These are phyloP conservation scores for Phytophthora syringae DNA, from an alignment of 352 stramenopile species.

Conservation along the genomic window DNA sequence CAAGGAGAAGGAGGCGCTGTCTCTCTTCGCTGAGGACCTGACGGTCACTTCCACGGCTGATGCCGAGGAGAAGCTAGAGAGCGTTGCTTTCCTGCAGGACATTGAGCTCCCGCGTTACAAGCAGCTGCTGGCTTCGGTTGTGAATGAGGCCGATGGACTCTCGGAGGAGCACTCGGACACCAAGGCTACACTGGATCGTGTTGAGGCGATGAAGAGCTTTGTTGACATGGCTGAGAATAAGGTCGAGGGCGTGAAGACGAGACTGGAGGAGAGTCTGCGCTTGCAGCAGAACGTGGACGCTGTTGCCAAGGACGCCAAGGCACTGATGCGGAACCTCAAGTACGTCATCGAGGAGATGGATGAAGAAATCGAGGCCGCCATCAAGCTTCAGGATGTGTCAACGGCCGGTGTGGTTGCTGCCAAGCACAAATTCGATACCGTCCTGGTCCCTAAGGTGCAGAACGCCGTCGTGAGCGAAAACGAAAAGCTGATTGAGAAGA, in stretches of 20 bases:
- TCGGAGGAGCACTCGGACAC: slow-evolving; percentile 76
- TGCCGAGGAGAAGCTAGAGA: slow-evolving; percentile 85
- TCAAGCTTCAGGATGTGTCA: slow-evolving; percentile 74
- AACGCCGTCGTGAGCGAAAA: slow-evolving; percentile 74
- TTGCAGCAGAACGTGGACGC: slow-evolving; percentile 76
- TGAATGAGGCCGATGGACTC: slow-evolving; percentile 69
- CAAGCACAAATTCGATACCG: slow-evolving; percentile 72
- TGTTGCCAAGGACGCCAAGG: slow-evolving; percentile 88
- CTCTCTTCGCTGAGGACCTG: slow-evolving; percentile 70
- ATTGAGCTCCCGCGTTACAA: slow-evolving; percentile 88
- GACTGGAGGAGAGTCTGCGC: slow-evolving; percentile 59
- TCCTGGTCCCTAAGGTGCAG: slow-evolving; percentile 79
- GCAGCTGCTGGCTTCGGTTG: slow-evolving; percentile 69
- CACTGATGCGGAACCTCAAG: slow-evolving; percentile 88
- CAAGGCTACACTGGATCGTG: slow-evolving; percentile 67
- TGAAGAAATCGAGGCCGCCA: slow-evolving; percentile 82
- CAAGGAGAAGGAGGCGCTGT: slow-evolving; percentile 79
- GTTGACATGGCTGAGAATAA: slow-evolving; percentile 74
- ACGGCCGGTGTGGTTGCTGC: slow-evolving; percentile 70
- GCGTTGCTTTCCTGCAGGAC: slow-evolving; percentile 82
- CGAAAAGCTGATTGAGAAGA: slow-evolving; percentile 86
- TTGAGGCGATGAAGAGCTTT: slow-evolving; percentile 81
- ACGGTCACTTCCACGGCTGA: slow-evolving; percentile 63
- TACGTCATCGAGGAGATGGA: slow-evolving; percentile 91
- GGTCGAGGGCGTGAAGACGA: slow-evolving; percentile 69